Evolutionary conservation across 164 flowering plant genomes (phyloP).

Genomic region (Aristolochia californica): DNA sequence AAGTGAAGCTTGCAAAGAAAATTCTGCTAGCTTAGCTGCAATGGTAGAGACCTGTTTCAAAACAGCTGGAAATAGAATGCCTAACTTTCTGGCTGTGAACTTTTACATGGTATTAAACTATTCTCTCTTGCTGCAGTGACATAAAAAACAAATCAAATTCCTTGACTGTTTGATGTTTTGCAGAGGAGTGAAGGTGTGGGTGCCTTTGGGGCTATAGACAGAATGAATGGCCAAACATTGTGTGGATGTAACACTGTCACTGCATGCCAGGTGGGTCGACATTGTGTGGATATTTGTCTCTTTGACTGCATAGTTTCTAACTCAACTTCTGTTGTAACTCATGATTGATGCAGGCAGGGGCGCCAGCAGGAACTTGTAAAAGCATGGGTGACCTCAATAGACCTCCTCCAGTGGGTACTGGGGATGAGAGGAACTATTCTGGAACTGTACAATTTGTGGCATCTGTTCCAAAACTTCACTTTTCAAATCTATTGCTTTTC

Average conservation of each 20-base stretch:
- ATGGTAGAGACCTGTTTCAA: constrained; percentile 76
- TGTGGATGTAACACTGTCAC: constrained; percentile 72
- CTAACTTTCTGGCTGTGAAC: constrained; percentile 89
- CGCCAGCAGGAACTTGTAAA: constrained; percentile 71
- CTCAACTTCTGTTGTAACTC: not conserved
- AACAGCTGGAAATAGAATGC: constrained; percentile 73
- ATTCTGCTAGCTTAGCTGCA: constrained; percentile 63
- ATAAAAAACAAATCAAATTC: not conserved
- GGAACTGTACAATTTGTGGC: constrained; percentile 74
- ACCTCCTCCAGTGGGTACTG: constrained; percentile 21
- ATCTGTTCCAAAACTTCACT: constrained; percentile 30
- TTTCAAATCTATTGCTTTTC: constrained; percentile 14
- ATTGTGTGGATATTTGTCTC: not conserved
- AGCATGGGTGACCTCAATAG: constrained; percentile 24
- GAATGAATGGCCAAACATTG: constrained; percentile 75
- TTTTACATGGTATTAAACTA: constrained; percentile 76
- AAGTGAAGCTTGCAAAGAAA: constrained; percentile 70
- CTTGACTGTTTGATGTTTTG: constrained; percentile 8
- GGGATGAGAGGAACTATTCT: constrained; percentile 39
- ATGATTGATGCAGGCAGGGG: constrained; percentile 55
- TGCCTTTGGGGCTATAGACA: constrained; percentile 72
- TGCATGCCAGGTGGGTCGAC: constrained; percentile 51
- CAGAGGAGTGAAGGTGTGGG: constrained; percentile 99
- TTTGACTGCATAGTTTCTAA: not conserved
- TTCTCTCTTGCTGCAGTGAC: not conserved